A percentile compares a stretch with the other conserved stretches of the same genome.
These are phyloP conservation scores for Combretum micranthum DNA, from an alignment of 345 rosid species.

Conservation along the genomic window DNA sequence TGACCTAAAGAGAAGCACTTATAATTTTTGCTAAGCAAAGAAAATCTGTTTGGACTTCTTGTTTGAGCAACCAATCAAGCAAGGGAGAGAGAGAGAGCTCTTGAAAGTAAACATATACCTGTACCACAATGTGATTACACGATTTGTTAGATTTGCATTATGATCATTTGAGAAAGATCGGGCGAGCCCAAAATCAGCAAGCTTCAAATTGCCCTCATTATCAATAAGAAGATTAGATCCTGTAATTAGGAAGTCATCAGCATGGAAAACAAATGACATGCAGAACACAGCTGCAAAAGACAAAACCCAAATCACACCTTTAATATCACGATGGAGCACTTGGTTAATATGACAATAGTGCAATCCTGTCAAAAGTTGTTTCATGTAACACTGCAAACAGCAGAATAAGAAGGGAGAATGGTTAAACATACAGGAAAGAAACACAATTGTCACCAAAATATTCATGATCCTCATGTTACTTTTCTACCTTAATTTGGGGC, in stretches of 20 bases:
- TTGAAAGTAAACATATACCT: constrained; percentile 36
- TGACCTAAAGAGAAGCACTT: too few species aligned
- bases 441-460: neutral
- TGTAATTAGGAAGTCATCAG: constrained; percentile 24
- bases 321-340: constrained; percentile 96
- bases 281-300: neutral
- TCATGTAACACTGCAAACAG: constrained; percentile 79
- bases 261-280: neutral
- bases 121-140: constrained; percentile 94
- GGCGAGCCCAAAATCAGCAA: constrained; percentile 96
- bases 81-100: neutral
- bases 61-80: too few species aligned
- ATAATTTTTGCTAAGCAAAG: too few species aligned
- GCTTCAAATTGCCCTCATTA: constrained; percentile 87
- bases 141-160: constrained; percentile 73
- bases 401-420: constrained; percentile 5
- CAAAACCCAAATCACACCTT: constrained; percentile 41
- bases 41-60: too few species aligned
- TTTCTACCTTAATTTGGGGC: constrained; percentile 84
- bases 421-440: neutral
- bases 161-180: constrained; percentile 74
- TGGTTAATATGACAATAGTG: constrained; percentile 93
- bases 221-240: constrained; percentile 96
- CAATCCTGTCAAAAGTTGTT: constrained; percentile 91
- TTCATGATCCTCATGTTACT: neutral